Conservation (phyloP, 108 stramenopile species). For the Schizochytrium sp. region DNA sequence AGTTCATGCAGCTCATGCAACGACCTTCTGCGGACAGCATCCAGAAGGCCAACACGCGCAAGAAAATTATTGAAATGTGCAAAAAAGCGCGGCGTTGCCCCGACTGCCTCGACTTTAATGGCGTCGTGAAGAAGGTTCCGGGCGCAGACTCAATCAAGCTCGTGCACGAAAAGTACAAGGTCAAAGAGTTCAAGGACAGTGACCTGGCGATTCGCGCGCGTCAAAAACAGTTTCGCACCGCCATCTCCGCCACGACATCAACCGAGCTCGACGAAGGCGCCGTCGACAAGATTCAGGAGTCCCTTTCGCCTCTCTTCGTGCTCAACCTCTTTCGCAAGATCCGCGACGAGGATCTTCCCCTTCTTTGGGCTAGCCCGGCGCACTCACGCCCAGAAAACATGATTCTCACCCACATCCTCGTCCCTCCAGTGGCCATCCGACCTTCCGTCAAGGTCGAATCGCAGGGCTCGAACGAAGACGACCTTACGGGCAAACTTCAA, state of each 20-base stretch:
- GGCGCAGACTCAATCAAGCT: conserved; percentile 82
- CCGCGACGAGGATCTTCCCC: conserved; percentile 82
- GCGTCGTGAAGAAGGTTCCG: conserved; percentile 86
- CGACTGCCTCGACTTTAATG: conserved; percentile 74
- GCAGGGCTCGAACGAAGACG: conserved; percentile 94
- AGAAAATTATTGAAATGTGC: conserved; percentile 80
- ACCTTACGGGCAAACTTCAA: conserved; percentile 92
- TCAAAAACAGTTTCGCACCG: not conserved
- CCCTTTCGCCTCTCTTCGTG: conserved; percentile 46
- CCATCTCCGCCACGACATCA: not conserved
- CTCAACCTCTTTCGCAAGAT: conserved; percentile 76
- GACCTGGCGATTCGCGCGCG: not conserved
- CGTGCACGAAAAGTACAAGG: conserved; percentile 66
- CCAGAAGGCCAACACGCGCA: conserved; percentile 57
- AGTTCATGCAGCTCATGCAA: conserved; percentile 62
- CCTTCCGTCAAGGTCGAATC: conserved; percentile 93
- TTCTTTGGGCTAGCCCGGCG: conserved; percentile 77
- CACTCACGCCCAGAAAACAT: conserved; percentile 90
- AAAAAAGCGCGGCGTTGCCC: conserved; percentile 79
- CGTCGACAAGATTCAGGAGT: not conserved
- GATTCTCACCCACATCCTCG: conserved; percentile 75
- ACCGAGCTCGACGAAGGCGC: not conserved
- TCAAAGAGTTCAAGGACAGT: not conserved
- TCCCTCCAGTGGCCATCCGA: conserved; percentile 98
- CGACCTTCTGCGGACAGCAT: conserved; percentile 69